A percentile compares a stretch with the other conserved stretches of the same genome.
Conservation (phyloP, 345 rosid genomes). For the Passiflora organensis region DNA sequence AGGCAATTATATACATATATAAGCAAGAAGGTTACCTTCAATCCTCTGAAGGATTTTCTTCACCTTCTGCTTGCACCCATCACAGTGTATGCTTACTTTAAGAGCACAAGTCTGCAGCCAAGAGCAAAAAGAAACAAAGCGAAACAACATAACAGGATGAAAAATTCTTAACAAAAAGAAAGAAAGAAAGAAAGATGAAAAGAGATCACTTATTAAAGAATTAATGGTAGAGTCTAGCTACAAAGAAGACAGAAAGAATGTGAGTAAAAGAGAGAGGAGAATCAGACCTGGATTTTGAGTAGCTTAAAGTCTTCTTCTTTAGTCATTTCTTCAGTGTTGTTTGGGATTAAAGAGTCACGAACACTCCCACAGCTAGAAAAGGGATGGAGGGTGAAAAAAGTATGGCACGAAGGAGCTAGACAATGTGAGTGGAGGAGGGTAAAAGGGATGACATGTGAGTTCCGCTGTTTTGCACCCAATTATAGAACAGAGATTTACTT, state of each 20-base stretch:
- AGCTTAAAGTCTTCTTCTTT: slow-evolving; percentile 87
- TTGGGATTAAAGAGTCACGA: slow-evolving; percentile 20
- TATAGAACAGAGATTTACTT: slow-evolving; percentile 7
- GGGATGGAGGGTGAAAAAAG: not conserved
- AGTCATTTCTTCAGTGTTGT: slow-evolving; percentile 47
- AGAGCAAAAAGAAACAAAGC: not conserved
- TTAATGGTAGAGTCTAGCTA: not conserved
- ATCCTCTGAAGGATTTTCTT: slow-evolving; percentile 78
- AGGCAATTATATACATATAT: not conserved
- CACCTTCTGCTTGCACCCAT: slow-evolving; percentile 80
- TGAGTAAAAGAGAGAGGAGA: slow-evolving; percentile 8
- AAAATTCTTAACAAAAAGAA: slow-evolving; percentile 11
- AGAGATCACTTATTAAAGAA: not conserved
- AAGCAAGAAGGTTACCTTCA: slow-evolving; percentile 46
- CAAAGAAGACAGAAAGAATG: slow-evolving; percentile 15
- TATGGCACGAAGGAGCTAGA: not conserved
- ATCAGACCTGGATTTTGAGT: slow-evolving; percentile 74
- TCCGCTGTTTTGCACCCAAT: not conserved
- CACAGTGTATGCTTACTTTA: slow-evolving; percentile 76
- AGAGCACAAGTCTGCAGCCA: slow-evolving; percentile 59
- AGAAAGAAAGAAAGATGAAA: slow-evolving; percentile 1
- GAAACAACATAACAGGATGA: slow-evolving; percentile 11
- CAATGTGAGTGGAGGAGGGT: not conserved
- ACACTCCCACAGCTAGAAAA: slow-evolving; percentile 1
- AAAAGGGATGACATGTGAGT: slow-evolving; percentile 14